Conservation (phyloP, 805 yeast genomes). For the Candida bentonensis region DNA sequence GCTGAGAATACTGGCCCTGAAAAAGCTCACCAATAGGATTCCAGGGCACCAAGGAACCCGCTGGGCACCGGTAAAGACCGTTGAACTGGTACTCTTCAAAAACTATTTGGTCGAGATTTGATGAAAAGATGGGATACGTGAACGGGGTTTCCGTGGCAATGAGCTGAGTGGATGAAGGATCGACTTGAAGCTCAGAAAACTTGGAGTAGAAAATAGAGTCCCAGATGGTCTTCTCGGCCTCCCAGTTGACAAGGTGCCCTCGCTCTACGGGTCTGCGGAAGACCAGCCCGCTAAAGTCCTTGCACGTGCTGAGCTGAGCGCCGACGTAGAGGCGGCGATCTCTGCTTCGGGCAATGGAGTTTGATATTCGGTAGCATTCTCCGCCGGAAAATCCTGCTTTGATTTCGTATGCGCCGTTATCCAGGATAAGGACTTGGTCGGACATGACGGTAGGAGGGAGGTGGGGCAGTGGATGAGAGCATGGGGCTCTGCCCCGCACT, state of each 20-base stretch:
- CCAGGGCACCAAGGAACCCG: slow-evolving; percentile 41
- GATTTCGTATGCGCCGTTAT: slow-evolving; percentile 79
- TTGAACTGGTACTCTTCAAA: slow-evolving; percentile 87
- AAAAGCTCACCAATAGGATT: slow-evolving; percentile 23
- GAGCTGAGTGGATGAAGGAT: slow-evolving; percentile 39
- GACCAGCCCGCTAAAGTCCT: slow-evolving; percentile 59
- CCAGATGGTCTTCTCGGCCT: slow-evolving; percentile 78
- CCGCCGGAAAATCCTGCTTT: slow-evolving; percentile 42
- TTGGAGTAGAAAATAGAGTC: slow-evolving; percentile 53
- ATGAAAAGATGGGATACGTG: slow-evolving; percentile 67
- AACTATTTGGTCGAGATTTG: slow-evolving; percentile 77
- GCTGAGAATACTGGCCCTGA: slow-evolving; percentile 10
- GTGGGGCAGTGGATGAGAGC: background rate
- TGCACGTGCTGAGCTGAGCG: slow-evolving; percentile 46
- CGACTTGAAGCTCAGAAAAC: slow-evolving; percentile 21
- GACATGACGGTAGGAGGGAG: background rate
- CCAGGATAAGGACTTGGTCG: slow-evolving; percentile 40
- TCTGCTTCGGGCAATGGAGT: slow-evolving; percentile 58
- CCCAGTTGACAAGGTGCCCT: slow-evolving; percentile 89
- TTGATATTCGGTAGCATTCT: slow-evolving; percentile 41
- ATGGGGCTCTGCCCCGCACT: too few relatives aligned
- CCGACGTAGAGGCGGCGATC: slow-evolving; percentile 67
- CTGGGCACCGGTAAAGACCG: slow-evolving; percentile 52
- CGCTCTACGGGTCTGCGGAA: slow-evolving; percentile 75
- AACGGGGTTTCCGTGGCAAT: slow-evolving; percentile 71